Evolutionary conservation across 2,329 filamentous ascomycete species (phyloP), one percentile per base, ranked within the genome.

Genomic region (Diaporthe velutina): DNA sequence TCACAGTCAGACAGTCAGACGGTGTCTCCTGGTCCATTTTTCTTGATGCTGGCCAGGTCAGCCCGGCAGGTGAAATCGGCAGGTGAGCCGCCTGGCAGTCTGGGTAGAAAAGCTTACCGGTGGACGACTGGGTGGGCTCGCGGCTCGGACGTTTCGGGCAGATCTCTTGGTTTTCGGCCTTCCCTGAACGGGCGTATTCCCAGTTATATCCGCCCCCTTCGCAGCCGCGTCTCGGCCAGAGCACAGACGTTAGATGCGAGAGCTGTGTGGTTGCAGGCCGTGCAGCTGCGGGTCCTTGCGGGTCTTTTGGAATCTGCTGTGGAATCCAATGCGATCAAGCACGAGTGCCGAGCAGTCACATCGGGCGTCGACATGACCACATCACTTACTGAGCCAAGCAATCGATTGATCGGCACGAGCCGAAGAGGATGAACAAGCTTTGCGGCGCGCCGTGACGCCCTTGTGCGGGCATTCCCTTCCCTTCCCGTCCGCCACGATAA

Each of bases 341-440:
- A 67, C 61, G 61, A 38, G 42, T 50, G 61, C 61, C 61, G 61
- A 67, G 42, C 45, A 12, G 42, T 50, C 61, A 66, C 28, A 35
- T 25, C 4, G 40, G 61, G 28, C 25, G 28, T 50, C 61, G 60
- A n/a, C 13, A 10, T 42, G 38, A 42, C 42, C 28, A 48, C 10
- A 13, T 48, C 40, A 19, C n/a, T 67, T 15, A 35, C 19, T 52
- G 25, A 66, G 15, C 35, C 38, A 42, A 64, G 38, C 25, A 17
- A 17, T 28, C 38, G 25, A 10, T 13, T 7, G 30, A 12, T 25
- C 61, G 61, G 61, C 30, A 38, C 64, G 45, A 38, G 45, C 45
- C 64, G 64, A 67, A 38, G 4, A 38, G 64, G 45, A 52, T 38
- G 30, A 22, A 67, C 30, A 67, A 38, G 28, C 22, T 52, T 67